A percentile compares a stretch with the other conserved stretches of the same genome.
Evolutionary conservation across 805 yeast species (phyloP).

Genomic region (Metschnikowia kunwiensis): DNA sequence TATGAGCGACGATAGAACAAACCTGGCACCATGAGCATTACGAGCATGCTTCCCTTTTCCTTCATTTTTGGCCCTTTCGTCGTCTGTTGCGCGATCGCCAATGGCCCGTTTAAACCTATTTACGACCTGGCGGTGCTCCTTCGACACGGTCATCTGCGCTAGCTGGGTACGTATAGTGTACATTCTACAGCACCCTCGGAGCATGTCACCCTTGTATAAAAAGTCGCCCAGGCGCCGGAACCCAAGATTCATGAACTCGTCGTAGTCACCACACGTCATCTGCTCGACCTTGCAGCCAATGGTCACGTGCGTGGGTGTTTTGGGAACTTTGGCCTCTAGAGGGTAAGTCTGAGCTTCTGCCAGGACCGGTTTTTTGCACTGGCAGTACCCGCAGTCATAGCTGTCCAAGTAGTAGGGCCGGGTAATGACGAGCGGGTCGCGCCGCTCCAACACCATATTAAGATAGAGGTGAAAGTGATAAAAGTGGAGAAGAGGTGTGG

Average conservation of each 20-base stretch:
- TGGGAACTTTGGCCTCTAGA: conserved; percentile 23
- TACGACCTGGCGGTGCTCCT: conserved; percentile 64
- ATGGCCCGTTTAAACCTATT: conserved; percentile 55
- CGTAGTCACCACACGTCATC: conserved; percentile 56
- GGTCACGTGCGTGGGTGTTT: conserved; percentile 24
- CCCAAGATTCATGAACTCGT: conserved; percentile 64
- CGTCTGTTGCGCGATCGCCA: conserved; percentile 12
- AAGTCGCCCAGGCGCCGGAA: conserved; percentile 76
- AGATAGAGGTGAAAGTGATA: no score
- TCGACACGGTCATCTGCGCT: conserved; percentile 44
- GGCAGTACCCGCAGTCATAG: conserved; percentile 71
- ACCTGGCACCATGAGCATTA: conserved; percentile 3
- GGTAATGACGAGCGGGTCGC: conserved; percentile 30
- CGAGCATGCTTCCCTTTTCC: conserved; percentile 4
- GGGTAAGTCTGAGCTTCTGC: conserved; percentile 6
- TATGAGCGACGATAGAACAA: conserved; percentile 32
- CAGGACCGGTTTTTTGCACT: conserved; percentile 36
- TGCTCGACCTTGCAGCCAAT: conserved; percentile 41
- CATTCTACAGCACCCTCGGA: conserved; percentile 74
- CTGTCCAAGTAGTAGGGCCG: conserved; percentile 45
- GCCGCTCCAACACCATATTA: conserved; percentile 6
- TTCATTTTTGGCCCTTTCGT: not conserved
- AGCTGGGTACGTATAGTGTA: conserved; percentile 70
- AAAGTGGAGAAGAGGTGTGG: not conserved
- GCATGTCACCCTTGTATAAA: conserved; percentile 60